Evolutionary conservation across 2,329 filamentous ascomycete species (phyloP).

Genomic region (Ascochyta koolunga): DNA sequence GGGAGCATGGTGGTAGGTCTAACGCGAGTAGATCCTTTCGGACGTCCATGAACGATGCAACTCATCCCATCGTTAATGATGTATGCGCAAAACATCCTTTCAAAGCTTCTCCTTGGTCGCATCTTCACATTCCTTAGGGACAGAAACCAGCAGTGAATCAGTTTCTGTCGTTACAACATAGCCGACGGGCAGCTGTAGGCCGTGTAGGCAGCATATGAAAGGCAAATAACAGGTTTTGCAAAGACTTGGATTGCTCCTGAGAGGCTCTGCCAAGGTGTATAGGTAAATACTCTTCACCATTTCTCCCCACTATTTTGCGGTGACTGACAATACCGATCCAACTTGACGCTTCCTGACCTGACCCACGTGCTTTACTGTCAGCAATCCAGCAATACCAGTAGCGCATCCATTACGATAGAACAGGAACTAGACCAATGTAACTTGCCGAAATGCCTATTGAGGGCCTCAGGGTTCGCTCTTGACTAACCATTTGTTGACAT

Average conservation of each 20-base stretch:
- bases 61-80: slow-evolving; percentile 1
- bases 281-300: background rate
- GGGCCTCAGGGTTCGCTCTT: too few species aligned
- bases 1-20: background rate
- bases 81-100: background rate
- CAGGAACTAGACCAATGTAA: background rate
- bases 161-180: background rate
- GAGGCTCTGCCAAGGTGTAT: background rate
- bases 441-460: background rate
- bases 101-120: background rate
- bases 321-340: background rate
- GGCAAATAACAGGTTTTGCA: background rate
- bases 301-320: background rate
- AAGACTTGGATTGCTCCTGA: too few species aligned
- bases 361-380: slow-evolving; percentile 3
- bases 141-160: background rate
- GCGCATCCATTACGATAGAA: background rate
- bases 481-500: too few species aligned
- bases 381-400: background rate
- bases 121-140: background rate
- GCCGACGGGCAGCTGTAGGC: background rate
- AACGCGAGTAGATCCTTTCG: slow-evolving; percentile 6
- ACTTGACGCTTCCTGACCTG: background rate
- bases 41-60: background rate
- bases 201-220: background rate